Conservation (phyloP, 2,329 filamentous ascomycete genomes). For the Penicillium sp. region DNA sequence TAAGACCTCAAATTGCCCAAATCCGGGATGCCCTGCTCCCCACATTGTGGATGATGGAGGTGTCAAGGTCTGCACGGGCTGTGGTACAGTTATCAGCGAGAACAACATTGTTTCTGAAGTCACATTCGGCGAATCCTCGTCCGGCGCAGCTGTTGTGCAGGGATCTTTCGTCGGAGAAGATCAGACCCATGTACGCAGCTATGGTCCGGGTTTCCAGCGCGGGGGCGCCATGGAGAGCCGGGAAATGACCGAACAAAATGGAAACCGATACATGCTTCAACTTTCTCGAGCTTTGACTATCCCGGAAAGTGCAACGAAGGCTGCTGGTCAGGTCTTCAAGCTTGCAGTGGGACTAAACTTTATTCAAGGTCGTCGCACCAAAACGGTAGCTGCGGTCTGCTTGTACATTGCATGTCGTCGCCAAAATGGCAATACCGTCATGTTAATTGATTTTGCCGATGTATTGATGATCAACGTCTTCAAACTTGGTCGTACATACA, state of each 20-base stretch:
- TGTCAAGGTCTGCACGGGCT: slow-evolving; percentile 68
- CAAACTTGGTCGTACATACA: slow-evolving; percentile 85
- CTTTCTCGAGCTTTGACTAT: slow-evolving; percentile 43
- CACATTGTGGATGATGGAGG: slow-evolving; percentile 48
- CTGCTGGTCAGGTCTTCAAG: slow-evolving; percentile 71
- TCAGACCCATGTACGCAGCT: slow-evolving; percentile 72
- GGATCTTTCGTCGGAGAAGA: slow-evolving; percentile 84
- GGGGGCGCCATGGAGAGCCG: slow-evolving; percentile 50
- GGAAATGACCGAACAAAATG: slow-evolving; percentile 47
- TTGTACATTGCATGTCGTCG: slow-evolving; percentile 85
- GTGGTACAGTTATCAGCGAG: slow-evolving; percentile 80
- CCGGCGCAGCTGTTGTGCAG: slow-evolving; percentile 84
- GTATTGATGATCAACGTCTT: slow-evolving; percentile 84
- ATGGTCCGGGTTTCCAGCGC: slow-evolving; percentile 48
- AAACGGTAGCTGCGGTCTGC: slow-evolving; percentile 84
- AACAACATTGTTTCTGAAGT: slow-evolving; percentile 90
- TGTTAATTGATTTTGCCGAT: slow-evolving; percentile 95
- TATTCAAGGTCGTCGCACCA: slow-evolving; percentile 79
- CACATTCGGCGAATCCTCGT: slow-evolving; percentile 81
- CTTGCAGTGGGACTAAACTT: slow-evolving; percentile 72
- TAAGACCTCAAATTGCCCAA: slow-evolving; percentile 45
- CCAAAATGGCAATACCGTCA: slow-evolving; percentile 73
- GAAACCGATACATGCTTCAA: slow-evolving; percentile 45
- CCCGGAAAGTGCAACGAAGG: slow-evolving; percentile 61
- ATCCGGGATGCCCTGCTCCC: slow-evolving; percentile 45